Evolutionary conservation across 352 stramenopile genomes (phyloP).

Genomic region (Phytophthora rubi): DNA sequence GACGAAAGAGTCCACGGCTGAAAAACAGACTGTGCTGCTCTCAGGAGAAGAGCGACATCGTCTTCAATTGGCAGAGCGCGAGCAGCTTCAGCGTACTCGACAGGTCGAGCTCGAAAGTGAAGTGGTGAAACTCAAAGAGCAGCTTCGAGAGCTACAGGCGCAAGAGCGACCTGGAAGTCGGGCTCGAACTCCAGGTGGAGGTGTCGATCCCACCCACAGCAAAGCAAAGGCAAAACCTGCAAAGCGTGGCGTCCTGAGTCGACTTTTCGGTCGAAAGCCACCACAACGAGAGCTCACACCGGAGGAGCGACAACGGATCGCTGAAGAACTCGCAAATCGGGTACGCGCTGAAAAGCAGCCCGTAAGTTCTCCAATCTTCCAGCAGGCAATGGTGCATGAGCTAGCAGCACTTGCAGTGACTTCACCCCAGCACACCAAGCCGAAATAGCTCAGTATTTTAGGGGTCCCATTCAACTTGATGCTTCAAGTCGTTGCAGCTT

Average conservation of each 20-base stretch:
- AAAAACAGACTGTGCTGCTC: constrained; percentile 58
- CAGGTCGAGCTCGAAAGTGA: constrained; percentile 69
- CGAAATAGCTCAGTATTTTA: constrained; percentile 37
- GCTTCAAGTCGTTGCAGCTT: constrained; percentile 1
- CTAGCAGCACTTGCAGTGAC: constrained; percentile 32
- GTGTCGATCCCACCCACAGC: not conserved
- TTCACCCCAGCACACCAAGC: constrained; percentile 20
- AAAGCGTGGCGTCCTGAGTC: constrained; percentile 29
- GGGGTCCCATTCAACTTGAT: not conserved
- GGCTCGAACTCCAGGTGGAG: constrained; percentile 13
- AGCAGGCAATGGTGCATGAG: constrained; percentile 56
- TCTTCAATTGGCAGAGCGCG: constrained; percentile 55
- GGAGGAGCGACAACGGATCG: constrained; percentile 46
- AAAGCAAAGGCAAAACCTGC: constrained; percentile 10
- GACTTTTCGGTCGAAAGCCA: constrained; percentile 27
- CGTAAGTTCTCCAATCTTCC: constrained; percentile 57
- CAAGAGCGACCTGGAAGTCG: constrained; percentile 20
- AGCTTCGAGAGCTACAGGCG: constrained; percentile 50
- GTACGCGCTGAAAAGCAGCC: constrained; percentile 48
- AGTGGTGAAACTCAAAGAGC: constrained; percentile 69
- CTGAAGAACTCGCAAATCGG: constrained; percentile 45
- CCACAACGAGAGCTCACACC: constrained; percentile 29
- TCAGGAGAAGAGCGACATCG: constrained; percentile 63
- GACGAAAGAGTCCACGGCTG: constrained; percentile 74
- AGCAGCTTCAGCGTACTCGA: constrained; percentile 58